Conservation (phyloP, 352 stramenopile species). For the Phytophthora pisi region DNA sequence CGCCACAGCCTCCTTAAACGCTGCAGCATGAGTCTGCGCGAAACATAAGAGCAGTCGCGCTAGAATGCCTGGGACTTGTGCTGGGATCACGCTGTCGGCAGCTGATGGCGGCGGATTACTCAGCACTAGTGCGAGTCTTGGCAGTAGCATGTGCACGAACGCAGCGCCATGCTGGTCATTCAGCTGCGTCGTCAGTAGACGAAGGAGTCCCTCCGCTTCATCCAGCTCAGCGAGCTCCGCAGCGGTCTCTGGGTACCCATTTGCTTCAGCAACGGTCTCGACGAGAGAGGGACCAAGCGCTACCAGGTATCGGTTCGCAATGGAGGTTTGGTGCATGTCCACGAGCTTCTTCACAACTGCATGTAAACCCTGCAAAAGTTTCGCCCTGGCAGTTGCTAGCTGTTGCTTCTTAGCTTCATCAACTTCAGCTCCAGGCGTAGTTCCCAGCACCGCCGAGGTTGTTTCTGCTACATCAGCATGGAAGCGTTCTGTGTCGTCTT, state of each 20-base stretch:
- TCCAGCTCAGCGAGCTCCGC: slow-evolving; percentile 42
- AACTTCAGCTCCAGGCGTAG: slow-evolving; percentile 10
- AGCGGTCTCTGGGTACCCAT: slow-evolving; percentile 29
- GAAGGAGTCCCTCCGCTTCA: slow-evolving; percentile 55
- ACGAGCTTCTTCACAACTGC: slow-evolving; percentile 52
- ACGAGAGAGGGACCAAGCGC: slow-evolving; percentile 50
- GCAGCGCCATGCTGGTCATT: slow-evolving; percentile 45
- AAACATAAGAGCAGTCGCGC: slow-evolving; percentile 54
- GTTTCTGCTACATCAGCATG: slow-evolving; percentile 42
- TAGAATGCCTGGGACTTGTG: slow-evolving; percentile 36
- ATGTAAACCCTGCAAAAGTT: slow-evolving; percentile 45
- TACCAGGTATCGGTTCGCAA: slow-evolving; percentile 52
- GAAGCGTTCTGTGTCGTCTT: slow-evolving; percentile 36
- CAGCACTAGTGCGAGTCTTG: slow-evolving; percentile 53
- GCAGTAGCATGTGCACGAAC: slow-evolving; percentile 69
- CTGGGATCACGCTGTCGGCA: slow-evolving; percentile 17
- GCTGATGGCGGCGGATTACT: slow-evolving; percentile 15
- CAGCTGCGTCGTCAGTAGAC: slow-evolving; percentile 52
- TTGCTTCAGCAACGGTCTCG: slow-evolving; percentile 29
- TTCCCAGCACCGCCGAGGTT: slow-evolving; percentile 28
- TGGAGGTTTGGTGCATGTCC: slow-evolving; percentile 40
- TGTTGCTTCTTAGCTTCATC: slow-evolving; percentile 22
- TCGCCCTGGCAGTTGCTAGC: slow-evolving; percentile 23
- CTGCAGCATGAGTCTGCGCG: slow-evolving; percentile 51
- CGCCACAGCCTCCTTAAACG: slow-evolving; percentile 59